phyloP scores from a whole-genome alignment of 1,284 basidiomycete species.

The Ganoderma boninense region DNA sequence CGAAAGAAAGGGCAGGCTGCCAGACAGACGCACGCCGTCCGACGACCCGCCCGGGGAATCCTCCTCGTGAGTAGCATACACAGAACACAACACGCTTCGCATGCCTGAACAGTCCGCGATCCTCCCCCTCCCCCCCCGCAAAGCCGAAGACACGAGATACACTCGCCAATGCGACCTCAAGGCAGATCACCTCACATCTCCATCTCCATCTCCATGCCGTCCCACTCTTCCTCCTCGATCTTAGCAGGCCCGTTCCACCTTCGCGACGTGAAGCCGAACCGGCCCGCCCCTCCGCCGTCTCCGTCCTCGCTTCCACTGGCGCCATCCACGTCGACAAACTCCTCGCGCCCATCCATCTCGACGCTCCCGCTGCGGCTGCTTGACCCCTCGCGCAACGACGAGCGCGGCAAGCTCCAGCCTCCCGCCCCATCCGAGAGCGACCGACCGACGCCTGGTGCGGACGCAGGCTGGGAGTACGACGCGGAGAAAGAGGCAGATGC shows the following conservation, averaged over 20 bases:
- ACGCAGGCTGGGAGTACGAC: conserved; percentile 28
- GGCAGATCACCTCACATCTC: conserved; percentile 38
- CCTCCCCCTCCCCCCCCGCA: background rate
- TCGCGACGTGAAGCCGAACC: conserved; percentile 39
- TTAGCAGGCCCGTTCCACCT: conserved; percentile 39
- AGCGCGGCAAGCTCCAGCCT: conserved; percentile 62
- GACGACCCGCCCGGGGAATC: background rate
- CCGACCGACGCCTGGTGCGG: conserved; percentile 18
- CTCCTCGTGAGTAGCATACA: conserved; percentile 8
- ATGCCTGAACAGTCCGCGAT: conserved; percentile 1
- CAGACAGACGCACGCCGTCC: background rate
- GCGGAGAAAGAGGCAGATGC: conserved; percentile 24
- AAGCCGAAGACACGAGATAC: background rate
- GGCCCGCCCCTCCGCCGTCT: conserved; percentile 23
- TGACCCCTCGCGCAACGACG: conserved; percentile 54
- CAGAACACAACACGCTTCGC: background rate
- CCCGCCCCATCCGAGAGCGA: conserved; percentile 44
- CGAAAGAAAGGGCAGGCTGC: background rate
- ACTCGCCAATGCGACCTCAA: background rate
- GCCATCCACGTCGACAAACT: conserved; percentile 36
- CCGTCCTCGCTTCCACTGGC: conserved; percentile 29
- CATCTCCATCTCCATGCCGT: conserved; percentile 51
- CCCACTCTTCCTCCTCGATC: conserved; percentile 51
- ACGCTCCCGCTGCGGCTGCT: conserved; percentile 48
- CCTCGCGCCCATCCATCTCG: conserved; percentile 43